Conservation (phyloP, 2,329 filamentous ascomycete genomes). For the Metarhizium album region DNA sequence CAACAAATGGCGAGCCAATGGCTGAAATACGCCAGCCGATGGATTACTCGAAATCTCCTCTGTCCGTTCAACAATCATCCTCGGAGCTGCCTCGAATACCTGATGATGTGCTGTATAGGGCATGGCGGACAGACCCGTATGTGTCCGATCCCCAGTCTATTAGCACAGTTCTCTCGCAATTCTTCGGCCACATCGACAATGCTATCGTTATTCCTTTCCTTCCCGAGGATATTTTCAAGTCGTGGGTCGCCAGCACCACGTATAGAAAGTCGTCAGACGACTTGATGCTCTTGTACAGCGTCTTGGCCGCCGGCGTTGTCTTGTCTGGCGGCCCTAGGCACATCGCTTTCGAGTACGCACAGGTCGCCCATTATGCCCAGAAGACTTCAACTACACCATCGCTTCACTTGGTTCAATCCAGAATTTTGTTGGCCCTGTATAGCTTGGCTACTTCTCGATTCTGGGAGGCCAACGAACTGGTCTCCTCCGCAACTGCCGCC, state of each 20-base stretch:
- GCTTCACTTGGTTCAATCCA: constrained; percentile 56
- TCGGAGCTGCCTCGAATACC: constrained; percentile 36
- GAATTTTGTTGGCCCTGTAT: constrained; percentile 56
- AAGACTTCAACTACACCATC: constrained; percentile 17
- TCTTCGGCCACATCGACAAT: constrained; percentile 31
- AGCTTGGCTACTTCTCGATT: constrained; percentile 51
- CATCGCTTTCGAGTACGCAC: constrained; percentile 29
- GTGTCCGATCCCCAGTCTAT: constrained; percentile 31
- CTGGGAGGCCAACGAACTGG: constrained; percentile 51
- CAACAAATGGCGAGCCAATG: constrained; percentile 22
- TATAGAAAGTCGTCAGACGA: constrained; percentile 30
- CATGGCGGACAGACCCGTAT: constrained; percentile 41
- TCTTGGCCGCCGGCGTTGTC: constrained; percentile 28
- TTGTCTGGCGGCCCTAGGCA: constrained; percentile 26
- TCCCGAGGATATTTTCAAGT: constrained; percentile 27
- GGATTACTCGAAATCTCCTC: constrained; percentile 26
- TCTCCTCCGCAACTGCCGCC: constrained; percentile 49
- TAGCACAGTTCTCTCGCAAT: constrained; percentile 27
- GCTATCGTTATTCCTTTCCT: constrained; percentile 31
- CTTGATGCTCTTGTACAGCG: constrained; percentile 35
- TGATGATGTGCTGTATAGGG: constrained; percentile 35
- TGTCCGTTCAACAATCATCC: constrained; percentile 24
- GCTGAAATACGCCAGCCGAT: constrained; percentile 19
- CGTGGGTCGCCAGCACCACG: constrained; percentile 25
- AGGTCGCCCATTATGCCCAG: constrained; percentile 47